Percentiles rank a stretch among this genome's conserved stretches.
phyloP scores from a whole-genome alignment of 1,139 yeast species.

The Sugiyamaella novakii region DNA sequence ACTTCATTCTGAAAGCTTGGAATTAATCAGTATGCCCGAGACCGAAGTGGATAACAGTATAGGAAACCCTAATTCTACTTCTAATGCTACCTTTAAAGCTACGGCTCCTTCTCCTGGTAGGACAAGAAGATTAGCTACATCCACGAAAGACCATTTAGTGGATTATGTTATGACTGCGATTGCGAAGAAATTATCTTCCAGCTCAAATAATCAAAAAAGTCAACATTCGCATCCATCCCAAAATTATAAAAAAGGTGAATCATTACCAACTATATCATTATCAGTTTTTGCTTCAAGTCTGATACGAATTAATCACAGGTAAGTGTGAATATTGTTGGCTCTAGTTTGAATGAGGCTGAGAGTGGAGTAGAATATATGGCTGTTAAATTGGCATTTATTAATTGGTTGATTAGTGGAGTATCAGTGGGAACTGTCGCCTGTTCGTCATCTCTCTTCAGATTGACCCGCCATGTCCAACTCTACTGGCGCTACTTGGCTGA shows the following conservation, averaged over 20 bases:
- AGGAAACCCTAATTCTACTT: too few species aligned
- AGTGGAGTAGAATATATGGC: too few species aligned
- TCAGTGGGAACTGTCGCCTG: too few species aligned
- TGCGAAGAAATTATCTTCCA: constrained; percentile 11
- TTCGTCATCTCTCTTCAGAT: too few species aligned
- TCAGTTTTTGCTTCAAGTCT: constrained; percentile 27
- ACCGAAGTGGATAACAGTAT: neutral
- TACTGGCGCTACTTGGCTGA: too few species aligned
- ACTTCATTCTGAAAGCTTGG: too few species aligned
- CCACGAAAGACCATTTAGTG: constrained; percentile 19
- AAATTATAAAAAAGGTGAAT: constrained; percentile 12
- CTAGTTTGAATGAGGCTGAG: neutral
- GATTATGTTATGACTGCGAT: constrained; percentile 19
- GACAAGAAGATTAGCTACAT: neutral
- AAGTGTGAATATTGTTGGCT: too few species aligned
- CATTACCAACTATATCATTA: constrained; percentile 24
- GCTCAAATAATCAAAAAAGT: constrained; percentile 1
- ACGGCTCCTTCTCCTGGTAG: constrained; percentile 3
- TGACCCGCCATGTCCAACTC: too few species aligned
- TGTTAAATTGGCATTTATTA: too few species aligned
- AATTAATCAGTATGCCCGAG: constrained; percentile 2
- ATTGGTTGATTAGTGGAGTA: too few species aligned
- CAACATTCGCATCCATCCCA: constrained; percentile 9
- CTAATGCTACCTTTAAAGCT: too few species aligned
- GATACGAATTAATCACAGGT: constrained; percentile 20